Evolutionary conservation across 352 stramenopile species (phyloP), one percentile per base, ranked within the genome.

Genomic region (Pythium grandisporangium): DNA sequence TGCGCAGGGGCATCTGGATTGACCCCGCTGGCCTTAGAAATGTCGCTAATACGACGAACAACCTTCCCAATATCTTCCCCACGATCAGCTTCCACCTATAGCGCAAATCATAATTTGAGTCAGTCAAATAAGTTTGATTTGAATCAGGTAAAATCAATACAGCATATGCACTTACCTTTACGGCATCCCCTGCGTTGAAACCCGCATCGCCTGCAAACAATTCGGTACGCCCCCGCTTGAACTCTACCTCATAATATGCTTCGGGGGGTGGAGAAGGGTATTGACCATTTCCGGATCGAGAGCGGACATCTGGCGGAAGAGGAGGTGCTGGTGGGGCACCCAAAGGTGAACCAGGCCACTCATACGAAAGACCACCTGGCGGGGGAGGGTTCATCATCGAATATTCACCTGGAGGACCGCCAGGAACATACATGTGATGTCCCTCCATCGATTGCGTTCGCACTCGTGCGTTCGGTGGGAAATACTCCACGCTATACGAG

Each of bases 11-110:
- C 49, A 4, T 87, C 68, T 10, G 48, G 57, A 27, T 38, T 51
- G 5, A 30, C 23, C n/a, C 51, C 19, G 11, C 46, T 42, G 44
- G 83, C 67, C 56, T 96, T 95, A 2, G 88, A 67, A 5, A 95
- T 39, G 11, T 96, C 78, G 3, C 75, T 78, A 20, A 85, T 84
- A 33, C 78, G 74, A 49, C 97, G 71, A 16, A 98, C 81, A 42
- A 98, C 93, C 10, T 68, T 70, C 4, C 95, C 95, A 47, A 99
- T 93, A 67, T 99, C 95, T 59, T 98, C 94, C 36, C 95, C 95
- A 19, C 95, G 88, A 58, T 99, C 95, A 16, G 95, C 95, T 63
- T 98, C 95, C 30, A 99, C 95, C 80, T 98, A 38, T n/a, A 29
- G 10, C n/a, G n/a, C n/a, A n/a, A n/a, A n/a, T n/a, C n/a, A n/a